Evolutionary conservation across 148 eudicot genomes (phyloP).

Genomic region (Cornus kousa): DNA sequence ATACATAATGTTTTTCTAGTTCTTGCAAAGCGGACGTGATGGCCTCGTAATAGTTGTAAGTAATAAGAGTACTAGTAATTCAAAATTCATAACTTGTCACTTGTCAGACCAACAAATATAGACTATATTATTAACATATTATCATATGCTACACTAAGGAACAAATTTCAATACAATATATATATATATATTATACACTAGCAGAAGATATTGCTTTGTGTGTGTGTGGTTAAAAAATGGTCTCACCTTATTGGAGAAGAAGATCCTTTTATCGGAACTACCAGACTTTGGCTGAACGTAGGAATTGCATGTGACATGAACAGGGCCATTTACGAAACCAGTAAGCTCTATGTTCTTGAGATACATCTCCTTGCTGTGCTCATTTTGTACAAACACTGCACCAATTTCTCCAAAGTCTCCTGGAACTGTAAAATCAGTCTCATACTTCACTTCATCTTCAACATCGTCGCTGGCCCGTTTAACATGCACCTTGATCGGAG

Average conservation of each 20-base stretch:
- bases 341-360: slow-evolving; percentile 22
- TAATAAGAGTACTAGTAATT: too few species aligned
- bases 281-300: slow-evolving; percentile 31
- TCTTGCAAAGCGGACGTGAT: too few species aligned
- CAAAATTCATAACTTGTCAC: too few species aligned
- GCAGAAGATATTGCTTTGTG: too few species aligned
- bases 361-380: slow-evolving; percentile 38
- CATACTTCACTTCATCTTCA: slow-evolving; percentile 21
- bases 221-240: too few species aligned
- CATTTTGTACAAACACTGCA: slow-evolving; percentile 30
- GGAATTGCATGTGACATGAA: slow-evolving; percentile 28
- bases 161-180: too few species aligned
- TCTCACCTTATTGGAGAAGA: slow-evolving; percentile 41
- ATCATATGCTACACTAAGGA: too few species aligned
- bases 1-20: too few species aligned
- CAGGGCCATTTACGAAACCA: slow-evolving; percentile 20
- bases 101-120: too few species aligned
- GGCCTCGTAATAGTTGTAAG: too few species aligned
- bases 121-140: too few species aligned
- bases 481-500: slow-evolving; percentile 25
- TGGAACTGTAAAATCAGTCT: slow-evolving; percentile 28
- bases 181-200: too few species aligned
- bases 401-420: slow-evolving; percentile 37
- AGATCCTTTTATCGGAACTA: slow-evolving; percentile 26
- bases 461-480: neutral